A percentile compares a stretch with the other conserved stretches of the same genome.
These are phyloP conservation scores for Boletus rufocinnamomeus DNA, from an alignment of 768 basidiomycete species.

Conservation along the genomic window DNA sequence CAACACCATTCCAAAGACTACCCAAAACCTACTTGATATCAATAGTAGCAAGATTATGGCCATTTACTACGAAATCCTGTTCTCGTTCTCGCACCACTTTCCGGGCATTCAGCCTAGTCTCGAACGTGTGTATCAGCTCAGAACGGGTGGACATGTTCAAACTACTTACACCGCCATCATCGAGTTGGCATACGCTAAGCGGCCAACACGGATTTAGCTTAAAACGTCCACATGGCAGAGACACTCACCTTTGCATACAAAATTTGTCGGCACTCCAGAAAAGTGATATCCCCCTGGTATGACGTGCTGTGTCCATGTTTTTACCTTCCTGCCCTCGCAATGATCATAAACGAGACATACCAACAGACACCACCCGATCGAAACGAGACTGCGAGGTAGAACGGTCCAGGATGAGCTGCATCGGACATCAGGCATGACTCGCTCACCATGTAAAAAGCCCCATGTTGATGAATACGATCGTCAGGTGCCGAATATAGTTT, in stretches of 20 bases:
- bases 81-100: constrained; percentile 2
- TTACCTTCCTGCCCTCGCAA: neutral
- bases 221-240: too few relatives aligned
- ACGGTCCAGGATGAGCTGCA: too few relatives aligned
- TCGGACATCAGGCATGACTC: too few relatives aligned
- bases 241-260: constrained; percentile 7
- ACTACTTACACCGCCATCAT: constrained; percentile 9
- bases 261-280: neutral
- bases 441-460: too few relatives aligned
- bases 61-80: neutral
- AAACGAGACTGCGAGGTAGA: too few relatives aligned
- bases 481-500: too few relatives aligned
- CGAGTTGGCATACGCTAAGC: too few relatives aligned
- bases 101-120: constrained; percentile 12
- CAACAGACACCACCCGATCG: too few relatives aligned
- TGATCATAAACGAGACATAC: too few relatives aligned
- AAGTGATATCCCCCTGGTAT: neutral
- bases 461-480: too few relatives aligned
- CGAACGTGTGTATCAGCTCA: neutral
- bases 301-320: neutral
- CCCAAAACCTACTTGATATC: constrained; percentile 36
- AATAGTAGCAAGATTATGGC: neutral
- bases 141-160: neutral
- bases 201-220: too few relatives aligned
- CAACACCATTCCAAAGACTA: too few relatives aligned